A percentile compares a stretch with the other conserved stretches of the same genome.
phyloP scores from a whole-genome alignment of 2,329 filamentous ascomycete genomes.

The Claviceps sp. region DNA sequence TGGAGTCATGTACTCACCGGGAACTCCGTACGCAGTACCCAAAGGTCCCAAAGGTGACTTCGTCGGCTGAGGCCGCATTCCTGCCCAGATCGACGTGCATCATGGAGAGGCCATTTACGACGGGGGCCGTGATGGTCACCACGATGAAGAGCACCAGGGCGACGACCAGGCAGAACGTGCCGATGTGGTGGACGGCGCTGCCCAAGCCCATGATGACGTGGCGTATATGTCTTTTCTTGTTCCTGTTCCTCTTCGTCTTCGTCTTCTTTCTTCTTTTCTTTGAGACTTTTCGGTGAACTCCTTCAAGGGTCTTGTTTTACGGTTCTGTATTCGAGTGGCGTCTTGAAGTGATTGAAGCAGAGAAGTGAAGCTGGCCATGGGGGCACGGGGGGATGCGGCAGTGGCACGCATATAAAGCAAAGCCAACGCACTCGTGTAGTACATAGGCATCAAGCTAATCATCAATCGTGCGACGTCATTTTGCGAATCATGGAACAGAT shows the following conservation, averaged over 20 bases:
- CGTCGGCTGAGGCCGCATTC: constrained; percentile 18
- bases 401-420: constrained; percentile 6
- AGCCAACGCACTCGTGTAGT: not conserved
- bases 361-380: not conserved
- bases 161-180: constrained; percentile 42
- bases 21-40: constrained; percentile 36
- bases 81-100: constrained; percentile 34
- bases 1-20: constrained; percentile 11
- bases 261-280: not conserved
- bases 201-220: constrained; percentile 29
- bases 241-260: not conserved
- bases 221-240: not conserved
- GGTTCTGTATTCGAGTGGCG: not conserved
- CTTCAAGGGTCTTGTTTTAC: no score
- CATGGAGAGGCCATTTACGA: constrained; percentile 40
- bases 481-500: not conserved
- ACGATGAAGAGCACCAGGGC: constrained; percentile 43
- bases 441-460: not conserved
- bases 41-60: constrained; percentile 45
- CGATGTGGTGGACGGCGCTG: constrained; percentile 41
- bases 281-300: not conserved
- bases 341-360: not conserved
- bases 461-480: not conserved
- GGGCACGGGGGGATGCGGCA: not conserved
- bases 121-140: constrained; percentile 44